A percentile compares a stretch with the other conserved stretches of the same genome.
Evolutionary conservation across 2,329 filamentous ascomycete species (phyloP).

Genomic region (Aspergillus transmontanensis): DNA sequence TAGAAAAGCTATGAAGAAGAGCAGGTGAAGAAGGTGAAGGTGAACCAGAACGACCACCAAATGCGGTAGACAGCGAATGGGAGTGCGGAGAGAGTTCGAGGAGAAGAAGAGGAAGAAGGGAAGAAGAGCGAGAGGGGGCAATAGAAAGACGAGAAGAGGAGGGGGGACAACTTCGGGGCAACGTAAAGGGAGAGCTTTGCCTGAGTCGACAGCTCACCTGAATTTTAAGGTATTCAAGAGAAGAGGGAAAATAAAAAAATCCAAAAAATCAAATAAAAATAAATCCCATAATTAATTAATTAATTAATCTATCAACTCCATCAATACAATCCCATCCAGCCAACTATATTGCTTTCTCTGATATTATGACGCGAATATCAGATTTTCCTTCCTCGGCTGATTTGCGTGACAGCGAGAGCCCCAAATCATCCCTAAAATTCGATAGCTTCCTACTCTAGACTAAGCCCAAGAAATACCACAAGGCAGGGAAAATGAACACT

Average conservation of each 20-base stretch:
- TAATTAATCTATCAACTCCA: neutral
- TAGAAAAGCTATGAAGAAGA: neutral
- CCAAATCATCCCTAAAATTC: neutral
- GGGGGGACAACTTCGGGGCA: neutral
- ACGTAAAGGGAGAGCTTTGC: neutral
- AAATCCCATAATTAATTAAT: neutral
- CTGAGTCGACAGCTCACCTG: conserved; percentile 3
- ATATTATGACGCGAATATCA: neutral
- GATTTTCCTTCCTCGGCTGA: neutral
- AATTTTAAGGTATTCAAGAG: conserved; percentile 2
- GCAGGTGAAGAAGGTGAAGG: neutral
- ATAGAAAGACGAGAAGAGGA: neutral
- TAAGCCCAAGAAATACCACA: neutral
- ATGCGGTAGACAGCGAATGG: neutral
- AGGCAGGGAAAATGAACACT: neutral
- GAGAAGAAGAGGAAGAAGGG: neutral
- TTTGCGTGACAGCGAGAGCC: neutral
- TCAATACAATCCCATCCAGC: neutral
- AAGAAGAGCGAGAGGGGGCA: neutral
- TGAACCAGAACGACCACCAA: neutral
- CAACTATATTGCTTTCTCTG: neutral
- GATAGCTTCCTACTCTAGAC: neutral
- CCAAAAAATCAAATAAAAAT: neutral
- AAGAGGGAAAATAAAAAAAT: neutral
- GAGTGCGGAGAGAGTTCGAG: neutral